phyloP scores from a whole-genome alignment of 1,284 basidiomycete species.

The Calocybe gambosa region DNA sequence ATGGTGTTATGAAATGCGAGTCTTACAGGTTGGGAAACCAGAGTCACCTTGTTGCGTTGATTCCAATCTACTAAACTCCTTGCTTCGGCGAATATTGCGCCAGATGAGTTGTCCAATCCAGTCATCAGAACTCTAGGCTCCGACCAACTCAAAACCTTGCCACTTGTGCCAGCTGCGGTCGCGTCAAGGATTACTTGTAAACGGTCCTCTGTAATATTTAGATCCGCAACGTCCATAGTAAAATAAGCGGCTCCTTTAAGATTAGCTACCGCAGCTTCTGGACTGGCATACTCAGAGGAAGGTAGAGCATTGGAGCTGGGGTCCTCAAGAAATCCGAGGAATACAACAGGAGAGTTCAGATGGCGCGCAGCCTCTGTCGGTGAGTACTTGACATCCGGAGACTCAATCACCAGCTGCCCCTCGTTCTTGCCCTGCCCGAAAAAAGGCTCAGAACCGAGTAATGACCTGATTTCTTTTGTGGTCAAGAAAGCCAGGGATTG shows the following conservation, averaged over 20 bases:
- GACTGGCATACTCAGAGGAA: slow-evolving; percentile 54
- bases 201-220: slow-evolving; percentile 34
- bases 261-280: slow-evolving; percentile 43
- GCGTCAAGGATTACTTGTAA: slow-evolving; percentile 41
- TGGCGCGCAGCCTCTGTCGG: slow-evolving; percentile 62
- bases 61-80: slow-evolving; percentile 90
- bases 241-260: slow-evolving; percentile 77
- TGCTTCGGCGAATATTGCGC: slow-evolving; percentile 70
- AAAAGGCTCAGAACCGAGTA: slow-evolving; percentile 43
- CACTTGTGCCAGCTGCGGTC: slow-evolving; percentile 31
- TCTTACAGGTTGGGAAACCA: not conserved
- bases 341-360: slow-evolving; percentile 41
- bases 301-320: slow-evolving; percentile 43
- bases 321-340: slow-evolving; percentile 75
- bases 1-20: not conserved
- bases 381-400: slow-evolving; percentile 30
- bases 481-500: slow-evolving; percentile 43
- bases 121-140: slow-evolving; percentile 64
- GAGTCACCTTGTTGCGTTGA: slow-evolving; percentile 64
- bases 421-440: slow-evolving; percentile 63
- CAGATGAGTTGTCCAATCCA: slow-evolving; percentile 51
- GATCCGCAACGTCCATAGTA: slow-evolving; percentile 63
- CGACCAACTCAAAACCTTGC: slow-evolving; percentile 48
- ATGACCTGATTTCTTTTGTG: slow-evolving; percentile 50
- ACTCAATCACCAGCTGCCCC: slow-evolving; percentile 36